These are phyloP conservation scores for Ostreobium quekettii DNA, from an alignment of 139 green algal genomes.

Conservation along the genomic window DNA sequence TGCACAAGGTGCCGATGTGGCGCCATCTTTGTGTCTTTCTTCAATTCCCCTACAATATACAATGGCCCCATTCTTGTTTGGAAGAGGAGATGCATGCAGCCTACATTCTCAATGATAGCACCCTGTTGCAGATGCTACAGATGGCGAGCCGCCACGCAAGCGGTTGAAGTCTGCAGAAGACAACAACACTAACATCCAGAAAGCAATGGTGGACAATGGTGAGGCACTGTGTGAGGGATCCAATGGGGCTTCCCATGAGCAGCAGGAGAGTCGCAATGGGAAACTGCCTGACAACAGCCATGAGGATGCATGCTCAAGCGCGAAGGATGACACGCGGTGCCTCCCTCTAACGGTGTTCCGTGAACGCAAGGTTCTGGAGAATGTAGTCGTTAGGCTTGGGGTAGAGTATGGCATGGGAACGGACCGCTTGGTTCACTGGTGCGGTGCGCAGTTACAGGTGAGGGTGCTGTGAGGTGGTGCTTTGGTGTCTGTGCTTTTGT, in stretches of 20 bases:
- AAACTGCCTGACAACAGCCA: neutral
- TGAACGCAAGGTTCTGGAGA: constrained; percentile 39
- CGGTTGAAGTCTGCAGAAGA: neutral
- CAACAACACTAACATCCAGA: too few relatives aligned
- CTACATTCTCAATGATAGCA: too few relatives aligned
- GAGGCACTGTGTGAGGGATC: too few relatives aligned
- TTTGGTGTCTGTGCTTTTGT: too few relatives aligned
- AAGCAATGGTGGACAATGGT: too few relatives aligned
- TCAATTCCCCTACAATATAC: too few relatives aligned
- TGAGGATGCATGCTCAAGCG: neutral
- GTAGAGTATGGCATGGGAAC: constrained; percentile 71
- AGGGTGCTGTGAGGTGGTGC: too few relatives aligned
- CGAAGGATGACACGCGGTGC: neutral
- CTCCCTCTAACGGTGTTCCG: constrained; percentile 34
- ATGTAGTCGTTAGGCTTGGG: constrained; percentile 45
- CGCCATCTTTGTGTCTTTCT: too few relatives aligned
- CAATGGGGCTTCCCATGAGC: constrained; percentile 1
- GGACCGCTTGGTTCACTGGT: constrained; percentile 75
- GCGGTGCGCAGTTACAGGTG: constrained; percentile 68
- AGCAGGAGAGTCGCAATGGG: neutral
- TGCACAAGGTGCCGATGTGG: too few relatives aligned
- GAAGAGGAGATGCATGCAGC: too few relatives aligned
- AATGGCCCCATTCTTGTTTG: too few relatives aligned
- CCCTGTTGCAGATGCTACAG: neutral
- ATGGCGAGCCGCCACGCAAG: neutral